Percentiles rank a stretch among this genome's conserved stretches.
These are phyloP conservation scores for Trichosporon asahii DNA, from an alignment of 1,284 basidiomycete genomes.

Conservation along the genomic window DNA sequence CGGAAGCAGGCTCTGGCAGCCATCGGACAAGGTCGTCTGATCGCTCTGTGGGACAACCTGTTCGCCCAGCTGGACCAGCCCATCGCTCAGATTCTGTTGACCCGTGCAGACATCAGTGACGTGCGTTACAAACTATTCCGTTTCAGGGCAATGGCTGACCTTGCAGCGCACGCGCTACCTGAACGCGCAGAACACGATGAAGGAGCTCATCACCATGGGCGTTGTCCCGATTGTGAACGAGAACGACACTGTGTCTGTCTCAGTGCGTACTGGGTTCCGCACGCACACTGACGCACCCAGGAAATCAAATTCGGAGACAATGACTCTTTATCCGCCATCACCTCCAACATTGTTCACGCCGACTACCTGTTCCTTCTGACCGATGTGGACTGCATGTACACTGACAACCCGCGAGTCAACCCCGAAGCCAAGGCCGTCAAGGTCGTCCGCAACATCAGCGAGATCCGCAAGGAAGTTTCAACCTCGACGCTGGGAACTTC, in stretches of 20 bases:
- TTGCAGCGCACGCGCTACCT: conserved; percentile 82
- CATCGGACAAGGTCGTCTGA: conserved; percentile 91
- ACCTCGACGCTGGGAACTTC: conserved; percentile 87
- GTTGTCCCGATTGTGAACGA: conserved; percentile 95
- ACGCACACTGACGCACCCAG: conserved; percentile 50
- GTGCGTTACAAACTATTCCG: too few relatives aligned
- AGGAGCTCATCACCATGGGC: conserved; percentile 81
- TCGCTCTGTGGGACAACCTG: conserved; percentile 94
- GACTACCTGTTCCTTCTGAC: conserved; percentile 96
- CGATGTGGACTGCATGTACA: conserved; percentile 91
- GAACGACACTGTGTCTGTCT: conserved; percentile 92
- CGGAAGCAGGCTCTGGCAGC: conserved; percentile 97
- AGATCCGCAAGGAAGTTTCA: conserved; percentile 78
- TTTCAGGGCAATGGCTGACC: too few relatives aligned
- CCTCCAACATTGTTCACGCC: conserved; percentile 93
- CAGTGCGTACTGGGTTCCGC: conserved; percentile 59
- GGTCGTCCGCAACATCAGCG: conserved; percentile 75
- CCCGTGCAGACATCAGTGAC: conserved; percentile 93
- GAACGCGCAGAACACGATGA: conserved; percentile 90
- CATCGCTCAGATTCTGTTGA: conserved; percentile 91
- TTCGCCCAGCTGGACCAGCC: conserved; percentile 91
- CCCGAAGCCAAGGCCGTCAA: conserved; percentile 75
- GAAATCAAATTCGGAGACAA: conserved; percentile 99
- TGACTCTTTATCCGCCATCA: conserved; percentile 94
- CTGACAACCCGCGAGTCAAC: conserved; percentile 88